phyloP scores from a whole-genome alignment of 768 basidiomycete genomes.

The Leucocoprinus sp. region DNA sequence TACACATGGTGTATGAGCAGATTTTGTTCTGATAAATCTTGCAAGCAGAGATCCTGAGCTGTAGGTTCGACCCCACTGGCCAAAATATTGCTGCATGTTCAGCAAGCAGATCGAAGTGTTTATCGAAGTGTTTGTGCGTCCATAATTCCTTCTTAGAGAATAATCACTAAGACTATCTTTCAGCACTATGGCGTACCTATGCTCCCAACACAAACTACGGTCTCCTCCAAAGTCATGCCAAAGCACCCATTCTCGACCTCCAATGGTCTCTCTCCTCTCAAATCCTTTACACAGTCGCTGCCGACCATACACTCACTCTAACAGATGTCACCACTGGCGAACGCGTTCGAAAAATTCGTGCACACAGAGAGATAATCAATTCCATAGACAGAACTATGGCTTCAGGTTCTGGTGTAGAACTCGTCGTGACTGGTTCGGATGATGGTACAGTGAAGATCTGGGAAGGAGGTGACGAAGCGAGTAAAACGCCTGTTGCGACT shows the following conservation, averaged over 20 bases:
- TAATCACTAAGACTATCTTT: neutral
- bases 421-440: slow-evolving; percentile 83
- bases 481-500: slow-evolving; percentile 66
- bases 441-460: slow-evolving; percentile 89
- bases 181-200: slow-evolving; percentile 88
- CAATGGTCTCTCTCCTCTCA: slow-evolving; percentile 80
- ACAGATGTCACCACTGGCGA: slow-evolving; percentile 81
- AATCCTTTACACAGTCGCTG: slow-evolving; percentile 73
- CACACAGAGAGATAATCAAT: slow-evolving; percentile 90
- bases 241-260: slow-evolving; percentile 87
- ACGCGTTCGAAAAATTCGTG: slow-evolving; percentile 72
- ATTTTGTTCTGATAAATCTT: neutral
- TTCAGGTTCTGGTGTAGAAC: slow-evolving; percentile 74
- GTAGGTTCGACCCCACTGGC: slow-evolving; percentile 91
- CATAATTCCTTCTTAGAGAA: neutral
- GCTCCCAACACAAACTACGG: slow-evolving; percentile 91
- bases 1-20: slow-evolving; percentile 64
- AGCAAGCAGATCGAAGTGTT: slow-evolving; percentile 79
- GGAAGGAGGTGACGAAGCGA: slow-evolving; percentile 76
- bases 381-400: slow-evolving; percentile 80
- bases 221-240: slow-evolving; percentile 72
- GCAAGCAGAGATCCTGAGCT: slow-evolving; percentile 69
- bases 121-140: slow-evolving; percentile 86
- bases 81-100: slow-evolving; percentile 92
- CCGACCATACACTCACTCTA: slow-evolving; percentile 77